Evolutionary conservation across 495 filamentous ascomycete genomes (phyloP).

Genomic region (Melanomma pulvis-pyrius): DNA sequence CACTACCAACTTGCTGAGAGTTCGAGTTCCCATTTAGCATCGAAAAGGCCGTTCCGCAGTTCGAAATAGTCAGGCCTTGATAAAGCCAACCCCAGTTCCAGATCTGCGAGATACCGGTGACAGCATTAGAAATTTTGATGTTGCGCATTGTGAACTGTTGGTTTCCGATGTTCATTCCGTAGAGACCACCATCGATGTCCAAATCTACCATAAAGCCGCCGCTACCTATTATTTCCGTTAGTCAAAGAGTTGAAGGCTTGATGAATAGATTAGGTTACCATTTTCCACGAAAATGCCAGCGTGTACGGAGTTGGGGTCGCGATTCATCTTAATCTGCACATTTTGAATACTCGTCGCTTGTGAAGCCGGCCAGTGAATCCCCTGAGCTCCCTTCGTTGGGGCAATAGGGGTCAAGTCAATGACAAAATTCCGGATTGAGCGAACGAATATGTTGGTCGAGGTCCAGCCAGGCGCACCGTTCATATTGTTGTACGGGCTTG

Average conservation of each 20-base stretch:
- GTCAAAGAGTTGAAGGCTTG: neutral
- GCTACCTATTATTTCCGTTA: slow-evolving; percentile 41
- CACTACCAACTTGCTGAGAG: slow-evolving; percentile 74
- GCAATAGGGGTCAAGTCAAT: slow-evolving; percentile 46
- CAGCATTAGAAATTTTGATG: slow-evolving; percentile 84
- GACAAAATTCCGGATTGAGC: slow-evolving; percentile 51
- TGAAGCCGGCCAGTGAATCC: slow-evolving; percentile 52
- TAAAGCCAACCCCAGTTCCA: slow-evolving; percentile 94
- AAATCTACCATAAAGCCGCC: slow-evolving; percentile 89
- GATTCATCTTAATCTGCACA: slow-evolving; percentile 46
- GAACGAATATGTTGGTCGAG: slow-evolving; percentile 48
- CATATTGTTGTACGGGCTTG: slow-evolving; percentile 47
- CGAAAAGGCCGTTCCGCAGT: slow-evolving; percentile 86
- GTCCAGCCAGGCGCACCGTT: slow-evolving; percentile 41
- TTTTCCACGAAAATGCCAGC: slow-evolving; percentile 52
- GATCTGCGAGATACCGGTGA: slow-evolving; percentile 65
- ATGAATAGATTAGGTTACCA: slow-evolving; percentile 33
- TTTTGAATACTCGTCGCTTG: slow-evolving; percentile 52
- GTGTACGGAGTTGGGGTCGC: slow-evolving; percentile 31
- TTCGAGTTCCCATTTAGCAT: slow-evolving; percentile 46
- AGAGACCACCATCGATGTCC: slow-evolving; percentile 82
- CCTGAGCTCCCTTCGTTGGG: slow-evolving; percentile 4
- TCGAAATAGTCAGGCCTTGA: slow-evolving; percentile 79
- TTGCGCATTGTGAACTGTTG: slow-evolving; percentile 96
- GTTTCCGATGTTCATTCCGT: slow-evolving; percentile 84